Evolutionary conservation across 345 rosid genomes (phyloP), one percentile per base, ranked within the genome.

Genomic region (Lepidium africanum): DNA sequence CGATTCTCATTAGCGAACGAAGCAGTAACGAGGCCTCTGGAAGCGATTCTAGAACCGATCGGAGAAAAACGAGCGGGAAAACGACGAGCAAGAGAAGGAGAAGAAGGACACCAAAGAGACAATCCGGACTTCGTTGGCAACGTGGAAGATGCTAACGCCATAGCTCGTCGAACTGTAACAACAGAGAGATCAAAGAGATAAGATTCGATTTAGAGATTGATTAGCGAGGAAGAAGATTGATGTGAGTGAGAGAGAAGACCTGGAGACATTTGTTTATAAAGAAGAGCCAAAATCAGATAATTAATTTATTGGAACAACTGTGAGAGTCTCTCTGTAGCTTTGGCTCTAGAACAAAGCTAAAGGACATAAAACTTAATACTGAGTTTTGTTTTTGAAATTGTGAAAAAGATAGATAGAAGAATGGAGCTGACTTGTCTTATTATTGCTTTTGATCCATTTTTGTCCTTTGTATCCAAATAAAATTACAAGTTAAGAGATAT

Each of bases 1-100:
- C 96, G 85, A 77, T 90, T 90, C 55, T 90, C 93, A 58, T 90
- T 88, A n/a, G 89, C 86, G 68, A 88, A 86, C 33, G 90, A 82
- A 19, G 96, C 82, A 14, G 77, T 86, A 54, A 83, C 91, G 73
- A 58, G 74, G 76, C 80, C 76, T 65, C 91, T 77, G 38, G 78
- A 78, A 48, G 78, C 73, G 76, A 62, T 70, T 38, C 78, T 62
- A 40, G 79, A 77, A 42, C 80, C 77, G 57, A 85, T 36, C 23
- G 81, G 78, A 71, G 83, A 69, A 25, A 75, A 23, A 14, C 74
- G 73, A 65, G 71, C 65, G 47, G 42, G 75, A 25, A 46, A 69
- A 19, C 69, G 74, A 13, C 80, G 90, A 68, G 71, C 53, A 37
- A 86, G 84, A 15, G 86, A 81, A 5, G 85, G 64, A 55, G 84